Conservation (phyloP, 2,329 filamentous ascomycete species). For the Aphanocladium album region DNA sequence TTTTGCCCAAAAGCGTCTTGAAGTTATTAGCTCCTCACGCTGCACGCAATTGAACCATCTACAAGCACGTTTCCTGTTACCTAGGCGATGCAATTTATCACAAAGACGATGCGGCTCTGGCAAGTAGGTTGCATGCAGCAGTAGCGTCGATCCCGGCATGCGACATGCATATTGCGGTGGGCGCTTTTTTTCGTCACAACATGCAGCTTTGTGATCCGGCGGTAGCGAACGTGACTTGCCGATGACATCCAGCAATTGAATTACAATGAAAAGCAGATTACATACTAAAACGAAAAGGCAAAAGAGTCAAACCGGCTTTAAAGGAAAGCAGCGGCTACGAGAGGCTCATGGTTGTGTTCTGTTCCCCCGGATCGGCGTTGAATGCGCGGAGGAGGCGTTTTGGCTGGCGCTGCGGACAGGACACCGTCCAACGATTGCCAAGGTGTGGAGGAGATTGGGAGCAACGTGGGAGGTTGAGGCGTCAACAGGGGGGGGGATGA, state of each 20-base stretch:
- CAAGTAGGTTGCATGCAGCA: not conserved
- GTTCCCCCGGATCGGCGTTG: not conserved
- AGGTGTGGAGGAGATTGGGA: not conserved
- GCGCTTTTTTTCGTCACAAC: not conserved
- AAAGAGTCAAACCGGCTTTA: not conserved
- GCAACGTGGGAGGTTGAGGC: not conserved
- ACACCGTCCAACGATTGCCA: not conserved
- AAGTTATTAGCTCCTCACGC: not conserved
- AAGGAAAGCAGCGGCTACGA: not conserved
- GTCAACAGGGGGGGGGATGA: not conserved
- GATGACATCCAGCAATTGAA: not conserved
- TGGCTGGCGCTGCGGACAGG: not conserved
- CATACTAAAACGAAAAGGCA: too few relatives aligned
- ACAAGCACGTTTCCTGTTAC: not conserved
- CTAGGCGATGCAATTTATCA: not conserved
- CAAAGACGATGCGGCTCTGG: not conserved
- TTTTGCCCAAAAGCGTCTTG: too few relatives aligned
- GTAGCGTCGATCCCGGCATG: conserved; percentile 5
- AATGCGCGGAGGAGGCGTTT: not conserved
- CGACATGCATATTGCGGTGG: conserved; percentile 6
- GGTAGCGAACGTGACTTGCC: not conserved
- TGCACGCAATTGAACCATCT: not conserved
- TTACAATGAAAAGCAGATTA: not conserved
- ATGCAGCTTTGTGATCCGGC: not conserved
- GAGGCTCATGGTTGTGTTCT: not conserved